Base-by-base conservation (phyloP, 805 yeast genomes). In the Starmerella stellata region DNA sequence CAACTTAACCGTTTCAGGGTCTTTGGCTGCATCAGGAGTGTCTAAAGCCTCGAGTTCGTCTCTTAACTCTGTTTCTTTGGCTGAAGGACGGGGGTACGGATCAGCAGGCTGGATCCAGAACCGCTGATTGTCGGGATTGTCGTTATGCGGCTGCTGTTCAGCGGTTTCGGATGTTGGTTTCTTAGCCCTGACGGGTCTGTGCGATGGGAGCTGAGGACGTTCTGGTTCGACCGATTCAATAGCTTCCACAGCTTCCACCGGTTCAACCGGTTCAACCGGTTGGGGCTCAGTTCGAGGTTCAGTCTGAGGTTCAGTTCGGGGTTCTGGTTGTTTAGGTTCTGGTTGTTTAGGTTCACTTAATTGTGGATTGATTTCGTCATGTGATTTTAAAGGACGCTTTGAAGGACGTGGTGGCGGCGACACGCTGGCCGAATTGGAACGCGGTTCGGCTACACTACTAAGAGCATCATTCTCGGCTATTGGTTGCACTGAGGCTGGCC, bases 91-190 rank as follows among this genome's bases (percentile, higher is more conserved):
- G 4, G 41, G 33, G 11, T 38, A 38, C 4, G 46, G 41, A 2
- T 41, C 41, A 5, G 47, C 43, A 21, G 47, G 47, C 30, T 33
- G 45, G 33, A 42, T 42, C 25, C 18, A 23, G 25, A 32, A 8
- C 7, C n/a, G n/a, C n/a, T n/a, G n/a, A n/a, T n/a, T n/a, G n/a
- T n/a, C n/a, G n/a, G n/a, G n/a, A n/a, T n/a, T n/a, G n/a, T n/a
- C n/a, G n/a, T n/a, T n/a, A n/a, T n/a, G n/a, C n/a, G n/a, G n/a
- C n/a, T n/a, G n/a, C n/a, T n/a, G n/a, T n/a, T n/a, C n/a, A n/a
- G n/a, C n/a, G n/a, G n/a, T n/a, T n/a, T n/a, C n/a, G n/a, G n/a
- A n/a, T n/a, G n/a, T n/a, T n/a, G n/a, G n/a, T n/a, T n/a, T n/a
- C n/a, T n/a, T n/a, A n/a, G n/a, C n/a, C n/a, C n/a, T n/a, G n/a